Base-by-base conservation (phyloP, 2,329 filamentous ascomycete genomes). In the Byssoonygena ceratinophila region DNA sequence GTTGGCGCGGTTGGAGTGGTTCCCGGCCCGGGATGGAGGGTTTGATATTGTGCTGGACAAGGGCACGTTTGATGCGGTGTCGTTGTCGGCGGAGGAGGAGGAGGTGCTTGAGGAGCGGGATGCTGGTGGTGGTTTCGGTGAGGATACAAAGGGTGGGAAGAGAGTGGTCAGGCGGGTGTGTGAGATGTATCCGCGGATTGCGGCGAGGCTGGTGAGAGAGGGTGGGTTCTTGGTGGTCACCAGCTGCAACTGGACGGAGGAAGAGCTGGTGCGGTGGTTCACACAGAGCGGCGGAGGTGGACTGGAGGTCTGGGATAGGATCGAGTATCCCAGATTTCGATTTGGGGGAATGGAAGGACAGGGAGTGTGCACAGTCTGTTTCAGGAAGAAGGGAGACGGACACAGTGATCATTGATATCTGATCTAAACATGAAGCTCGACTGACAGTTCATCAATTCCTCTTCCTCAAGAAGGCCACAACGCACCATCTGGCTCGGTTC, bases 31-130 rank as follows among this genome's bases (percentile, higher is more conserved):
- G 29, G 60, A 60, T 0, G 66, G 67, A 0, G 85, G 85, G 0
- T 97, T 90, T 72, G 89, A 97, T 68, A 81, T 96, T 0, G 84
- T 96, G 0, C 78, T 96, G n/a, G 92, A 98, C 70, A 98, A 98
- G 71, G 92, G 92, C 41, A 98, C 92, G 0, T 98, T 97, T 66
- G 92, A 98, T 73, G 92, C 92, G 9, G 85, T 98, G 31, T 89
- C 83, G 46, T 73, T 97, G n/a, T 70, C 68, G 12, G 68, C 61
- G 8, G 67, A 70, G 54, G 62, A 57, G 7, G 51, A 60, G 48
- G 50, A 47, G 16, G 34, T 31, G 16, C n/a, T n/a, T n/a, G 80
- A 76, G 50, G 75, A 76, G 53, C 80, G 82, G 58, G 64, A 60
- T n/a, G 70, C 70, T 49, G n/a, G n/a, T n/a, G n/a, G n/a, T n/a